Evolutionary conservation across 257 asterid species (phyloP).

Genomic region (Solanum dulcamara): DNA sequence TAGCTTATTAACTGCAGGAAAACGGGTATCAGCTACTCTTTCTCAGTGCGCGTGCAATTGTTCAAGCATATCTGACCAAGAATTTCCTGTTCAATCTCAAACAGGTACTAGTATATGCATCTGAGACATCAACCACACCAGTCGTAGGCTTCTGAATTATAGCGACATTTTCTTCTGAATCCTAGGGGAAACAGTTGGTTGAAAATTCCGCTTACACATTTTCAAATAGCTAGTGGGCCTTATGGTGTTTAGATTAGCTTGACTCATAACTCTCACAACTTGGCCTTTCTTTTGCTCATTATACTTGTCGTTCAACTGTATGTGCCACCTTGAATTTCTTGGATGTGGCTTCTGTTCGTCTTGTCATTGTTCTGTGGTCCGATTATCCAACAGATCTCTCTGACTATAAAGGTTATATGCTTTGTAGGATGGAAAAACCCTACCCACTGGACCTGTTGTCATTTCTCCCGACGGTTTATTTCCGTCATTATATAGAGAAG

Average conservation of each 20-base stretch:
- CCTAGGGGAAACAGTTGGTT: neutral
- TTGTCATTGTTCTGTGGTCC: neutral
- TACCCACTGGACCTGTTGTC: conserved; percentile 95
- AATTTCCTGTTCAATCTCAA: conserved; percentile 84
- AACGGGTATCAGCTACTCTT: conserved; percentile 95
- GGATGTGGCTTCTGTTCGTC: neutral
- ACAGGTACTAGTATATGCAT: conserved; percentile 45
- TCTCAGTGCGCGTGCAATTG: conserved; percentile 96
- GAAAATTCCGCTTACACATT: neutral
- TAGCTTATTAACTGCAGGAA: conserved; percentile 39
- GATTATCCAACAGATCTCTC: neutral
- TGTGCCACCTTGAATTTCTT: neutral
- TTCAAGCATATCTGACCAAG: conserved; percentile 88
- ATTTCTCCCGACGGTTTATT: conserved; percentile 96
- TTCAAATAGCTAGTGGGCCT: neutral
- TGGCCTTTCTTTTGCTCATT: neutral
- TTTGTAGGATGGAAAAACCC: conserved; percentile 86
- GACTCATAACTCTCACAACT: neutral
- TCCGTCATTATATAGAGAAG: conserved; percentile 95
- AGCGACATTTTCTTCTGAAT: neutral
- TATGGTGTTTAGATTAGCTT: neutral
- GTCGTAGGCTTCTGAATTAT: neutral
- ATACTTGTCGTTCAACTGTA: neutral
- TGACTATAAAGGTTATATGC: neutral
- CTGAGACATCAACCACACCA: neutral